phyloP scores from a whole-genome alignment of 345 rosid genomes.

The Acer saccharum region DNA sequence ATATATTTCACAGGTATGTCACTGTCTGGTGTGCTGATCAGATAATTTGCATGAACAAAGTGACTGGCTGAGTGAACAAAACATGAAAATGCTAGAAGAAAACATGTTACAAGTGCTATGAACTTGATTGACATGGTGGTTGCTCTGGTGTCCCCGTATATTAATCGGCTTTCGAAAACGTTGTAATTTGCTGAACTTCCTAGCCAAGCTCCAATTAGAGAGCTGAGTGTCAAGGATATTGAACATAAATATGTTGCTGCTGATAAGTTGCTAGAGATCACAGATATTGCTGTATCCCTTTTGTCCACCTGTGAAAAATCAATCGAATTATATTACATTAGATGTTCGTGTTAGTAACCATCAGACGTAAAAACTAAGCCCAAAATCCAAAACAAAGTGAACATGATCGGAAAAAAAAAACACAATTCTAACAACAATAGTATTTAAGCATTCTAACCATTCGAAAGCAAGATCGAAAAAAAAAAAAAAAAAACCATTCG shows the following conservation, averaged over 20 bases:
- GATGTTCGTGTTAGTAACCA: too few relatives aligned
- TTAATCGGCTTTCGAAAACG: slow-evolving; percentile 40
- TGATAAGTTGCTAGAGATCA: slow-evolving; percentile 52
- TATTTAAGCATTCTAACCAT: too few relatives aligned
- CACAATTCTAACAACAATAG: too few relatives aligned
- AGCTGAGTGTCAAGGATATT: slow-evolving; percentile 66
- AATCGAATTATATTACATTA: neutral
- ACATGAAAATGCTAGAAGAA: slow-evolving; percentile 64
- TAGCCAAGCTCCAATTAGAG: slow-evolving; percentile 84
- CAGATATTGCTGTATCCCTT: slow-evolving; percentile 43
- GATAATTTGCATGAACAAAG: slow-evolving; percentile 66
- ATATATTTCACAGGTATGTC: slow-evolving; percentile 41
- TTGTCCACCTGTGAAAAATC: slow-evolving; percentile 38
- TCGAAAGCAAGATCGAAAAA: too few relatives aligned
- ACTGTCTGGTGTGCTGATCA: slow-evolving; percentile 53
- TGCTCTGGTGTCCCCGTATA: slow-evolving; percentile 62
- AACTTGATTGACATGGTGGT: slow-evolving; percentile 64
- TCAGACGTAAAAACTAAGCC: too few relatives aligned
- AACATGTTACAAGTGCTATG: slow-evolving; percentile 59
- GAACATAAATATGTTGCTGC: slow-evolving; percentile 66
- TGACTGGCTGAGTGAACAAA: slow-evolving; percentile 69
- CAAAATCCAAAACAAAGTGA: too few relatives aligned
- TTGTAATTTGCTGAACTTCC: slow-evolving; percentile 45
- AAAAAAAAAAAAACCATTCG: too few relatives aligned
- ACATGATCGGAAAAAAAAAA: too few relatives aligned